Percentiles rank a stretch among this genome's conserved stretches.
These are phyloP conservation scores for Talaromyces liani DNA, from an alignment of 495 filamentous ascomycete species.

Conservation along the genomic window DNA sequence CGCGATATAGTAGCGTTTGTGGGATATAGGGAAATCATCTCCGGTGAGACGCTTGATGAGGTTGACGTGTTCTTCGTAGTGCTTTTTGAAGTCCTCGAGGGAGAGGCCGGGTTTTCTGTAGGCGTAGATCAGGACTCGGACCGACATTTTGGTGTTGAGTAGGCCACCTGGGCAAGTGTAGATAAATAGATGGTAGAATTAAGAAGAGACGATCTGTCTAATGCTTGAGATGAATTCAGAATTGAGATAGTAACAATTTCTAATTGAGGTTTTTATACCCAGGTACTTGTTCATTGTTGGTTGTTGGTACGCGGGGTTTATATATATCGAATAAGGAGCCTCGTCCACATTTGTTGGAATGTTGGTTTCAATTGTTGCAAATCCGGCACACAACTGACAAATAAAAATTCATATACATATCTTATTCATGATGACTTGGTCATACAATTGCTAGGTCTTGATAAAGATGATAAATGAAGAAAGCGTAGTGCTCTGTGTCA, in stretches of 20 bases:
- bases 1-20: conserved; percentile 18
- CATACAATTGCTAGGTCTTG: background rate
- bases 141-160: conserved; percentile 10
- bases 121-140: conserved; percentile 15
- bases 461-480: background rate
- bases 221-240: background rate
- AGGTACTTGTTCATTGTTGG: background rate
- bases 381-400: background rate
- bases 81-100: conserved; percentile 16
- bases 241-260: background rate
- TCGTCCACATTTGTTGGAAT: background rate
- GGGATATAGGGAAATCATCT: conserved; percentile 15
- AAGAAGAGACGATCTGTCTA: background rate
- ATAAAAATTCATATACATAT: background rate
- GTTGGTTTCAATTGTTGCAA: background rate
- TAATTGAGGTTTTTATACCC: background rate
- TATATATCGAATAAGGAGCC: background rate
- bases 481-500: background rate
- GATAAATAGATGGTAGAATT: background rate
- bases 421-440: background rate
- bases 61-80: conserved; percentile 16
- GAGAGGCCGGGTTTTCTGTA: conserved; percentile 19
- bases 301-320: background rate
- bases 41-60: conserved; percentile 14
- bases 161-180: background rate